phyloP scores from a whole-genome alignment of 495 filamentous ascomycete species.

The Jackrogersella multiformis region DNA sequence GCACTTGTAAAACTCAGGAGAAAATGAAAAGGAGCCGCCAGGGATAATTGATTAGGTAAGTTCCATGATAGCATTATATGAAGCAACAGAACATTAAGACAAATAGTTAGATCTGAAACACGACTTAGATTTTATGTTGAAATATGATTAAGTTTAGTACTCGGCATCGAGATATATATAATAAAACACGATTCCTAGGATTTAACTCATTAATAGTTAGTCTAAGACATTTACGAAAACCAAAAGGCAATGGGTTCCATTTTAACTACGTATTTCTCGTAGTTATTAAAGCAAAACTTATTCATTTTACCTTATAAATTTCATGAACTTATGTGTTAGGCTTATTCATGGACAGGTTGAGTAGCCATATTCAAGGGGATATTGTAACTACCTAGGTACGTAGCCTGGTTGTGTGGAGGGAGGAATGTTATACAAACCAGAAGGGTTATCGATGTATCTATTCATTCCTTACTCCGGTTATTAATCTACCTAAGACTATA shows the following conservation, averaged over 20 bases:
- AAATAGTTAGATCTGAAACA: neutral
- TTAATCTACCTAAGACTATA: too few relatives aligned
- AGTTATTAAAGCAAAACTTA: neutral
- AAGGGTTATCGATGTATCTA: too few relatives aligned
- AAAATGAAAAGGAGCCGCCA: neutral
- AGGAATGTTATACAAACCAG: too few relatives aligned
- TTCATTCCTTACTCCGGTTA: too few relatives aligned
- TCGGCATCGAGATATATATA: neutral
- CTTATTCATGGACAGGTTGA: too few relatives aligned
- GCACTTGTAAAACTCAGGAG: neutral
- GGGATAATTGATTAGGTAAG: neutral
- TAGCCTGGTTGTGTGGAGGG: too few relatives aligned
- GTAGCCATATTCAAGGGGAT: too few relatives aligned
- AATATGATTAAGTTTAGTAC: neutral
- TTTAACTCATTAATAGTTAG: neutral
- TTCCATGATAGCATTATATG: neutral
- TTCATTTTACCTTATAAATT: neutral
- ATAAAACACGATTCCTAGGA: neutral
- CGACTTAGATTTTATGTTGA: neutral
- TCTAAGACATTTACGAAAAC: conserved; percentile 12
- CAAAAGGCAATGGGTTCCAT: conserved; percentile 1
- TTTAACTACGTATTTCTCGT: neutral
- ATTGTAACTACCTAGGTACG: too few relatives aligned
- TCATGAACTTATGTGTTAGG: neutral
- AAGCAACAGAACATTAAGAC: neutral